These are phyloP conservation scores for Bigelowiella natans DNA, from an alignment of 78 protist species.

Conservation along the genomic window DNA sequence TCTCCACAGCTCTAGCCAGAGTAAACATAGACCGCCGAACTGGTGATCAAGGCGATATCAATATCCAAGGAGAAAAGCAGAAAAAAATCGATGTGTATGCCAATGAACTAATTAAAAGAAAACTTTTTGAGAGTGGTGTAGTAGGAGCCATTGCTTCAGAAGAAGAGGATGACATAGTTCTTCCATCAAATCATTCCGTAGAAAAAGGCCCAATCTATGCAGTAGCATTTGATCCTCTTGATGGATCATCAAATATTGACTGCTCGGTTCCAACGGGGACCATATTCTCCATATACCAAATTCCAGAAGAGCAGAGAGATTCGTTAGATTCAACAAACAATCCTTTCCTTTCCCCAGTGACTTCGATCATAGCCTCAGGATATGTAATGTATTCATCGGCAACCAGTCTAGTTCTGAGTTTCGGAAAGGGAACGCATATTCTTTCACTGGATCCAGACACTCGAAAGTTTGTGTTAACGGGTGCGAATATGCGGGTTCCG, in stretches of 20 bases:
- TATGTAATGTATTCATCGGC: neutral
- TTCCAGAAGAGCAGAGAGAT: neutral
- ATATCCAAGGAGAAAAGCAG: neutral
- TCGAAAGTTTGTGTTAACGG: neutral
- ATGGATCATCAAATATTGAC: slow-evolving; percentile 9
- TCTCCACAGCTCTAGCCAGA: neutral
- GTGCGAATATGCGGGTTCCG: neutral
- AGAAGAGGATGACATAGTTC: too few relatives aligned
- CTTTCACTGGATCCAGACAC: neutral
- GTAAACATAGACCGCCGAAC: neutral
- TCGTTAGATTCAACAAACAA: too few relatives aligned
- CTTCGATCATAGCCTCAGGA: too few relatives aligned
- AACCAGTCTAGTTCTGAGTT: neutral
- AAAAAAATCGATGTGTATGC: neutral
- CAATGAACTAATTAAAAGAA: neutral
- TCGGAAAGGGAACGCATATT: neutral
- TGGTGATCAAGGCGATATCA: neutral
- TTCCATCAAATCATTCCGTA: too few relatives aligned
- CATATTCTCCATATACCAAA: neutral
- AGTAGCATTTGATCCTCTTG: neutral
- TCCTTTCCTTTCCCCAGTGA: too few relatives aligned
- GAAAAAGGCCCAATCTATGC: neutral
- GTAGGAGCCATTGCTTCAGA: too few relatives aligned
- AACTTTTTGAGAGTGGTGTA: too few relatives aligned
- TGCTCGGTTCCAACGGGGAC: neutral